A percentile compares a stretch with the other conserved stretches of the same genome.
Conservation (phyloP, 2,329 filamentous ascomycete genomes). For the Colletotrichum tamarilloi region DNA sequence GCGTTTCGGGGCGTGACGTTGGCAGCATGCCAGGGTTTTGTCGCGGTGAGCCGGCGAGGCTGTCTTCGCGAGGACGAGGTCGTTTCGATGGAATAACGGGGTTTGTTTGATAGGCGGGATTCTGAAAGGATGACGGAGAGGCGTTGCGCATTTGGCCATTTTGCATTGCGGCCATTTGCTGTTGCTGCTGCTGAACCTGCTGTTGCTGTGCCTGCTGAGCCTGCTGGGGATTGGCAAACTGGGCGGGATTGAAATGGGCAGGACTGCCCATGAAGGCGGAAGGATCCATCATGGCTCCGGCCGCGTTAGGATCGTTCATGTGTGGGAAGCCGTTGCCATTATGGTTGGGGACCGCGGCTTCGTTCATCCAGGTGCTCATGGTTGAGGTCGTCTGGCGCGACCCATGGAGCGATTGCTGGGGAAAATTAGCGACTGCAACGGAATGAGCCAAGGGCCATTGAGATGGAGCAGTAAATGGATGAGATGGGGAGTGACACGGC, state of each 20-base stretch:
- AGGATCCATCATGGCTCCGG: conserved; percentile 72
- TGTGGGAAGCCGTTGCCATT: conserved; percentile 77
- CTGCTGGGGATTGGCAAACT: conserved; percentile 64
- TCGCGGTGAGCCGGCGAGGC: conserved; percentile 82
- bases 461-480: conserved; percentile 46
- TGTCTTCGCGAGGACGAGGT: conserved; percentile 84
- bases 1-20: conserved; percentile 91
- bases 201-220: conserved; percentile 38
- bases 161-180: conserved; percentile 74
- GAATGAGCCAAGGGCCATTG: conserved; percentile 53
- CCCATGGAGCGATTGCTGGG: conserved; percentile 58
- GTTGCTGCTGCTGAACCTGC: conserved; percentile 42
- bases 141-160: conserved; percentile 87
- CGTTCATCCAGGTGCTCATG: conserved; percentile 81
- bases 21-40: conserved; percentile 80
- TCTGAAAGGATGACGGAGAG: conserved; percentile 78
- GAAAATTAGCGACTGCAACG: conserved; percentile 58
- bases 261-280: conserved; percentile 71
- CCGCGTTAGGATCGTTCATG: conserved; percentile 70
- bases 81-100: conserved; percentile 91
- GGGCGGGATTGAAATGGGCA: conserved; percentile 68
- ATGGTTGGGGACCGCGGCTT: conserved; percentile 74
- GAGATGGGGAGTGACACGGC: conserved; percentile 55
- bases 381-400: conserved; percentile 60
- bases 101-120: conserved; percentile 84